Evolutionary conservation across 2,329 filamentous ascomycete genomes (phyloP).

Genomic region (Fusarium hostae): DNA sequence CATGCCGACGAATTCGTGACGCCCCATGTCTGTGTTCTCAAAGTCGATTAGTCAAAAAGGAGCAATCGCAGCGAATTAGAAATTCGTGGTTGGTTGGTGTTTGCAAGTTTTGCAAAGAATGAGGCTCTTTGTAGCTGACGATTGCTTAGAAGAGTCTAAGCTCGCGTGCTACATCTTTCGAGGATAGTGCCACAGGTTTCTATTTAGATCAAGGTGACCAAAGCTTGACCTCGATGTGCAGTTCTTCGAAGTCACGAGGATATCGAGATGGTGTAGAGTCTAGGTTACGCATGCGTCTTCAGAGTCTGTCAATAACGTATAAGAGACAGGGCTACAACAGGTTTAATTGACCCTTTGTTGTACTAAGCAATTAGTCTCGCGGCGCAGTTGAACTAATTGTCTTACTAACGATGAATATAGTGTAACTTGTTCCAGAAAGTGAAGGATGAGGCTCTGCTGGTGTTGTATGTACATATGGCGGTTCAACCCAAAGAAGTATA

Average conservation of each 20-base stretch:
- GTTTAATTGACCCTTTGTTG: not conserved
- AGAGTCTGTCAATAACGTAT: not conserved
- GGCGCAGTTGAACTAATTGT: not conserved
- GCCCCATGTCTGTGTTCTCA: slow-evolving; percentile 6
- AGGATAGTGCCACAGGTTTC: not conserved
- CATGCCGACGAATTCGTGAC: not conserved
- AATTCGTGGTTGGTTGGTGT: not conserved
- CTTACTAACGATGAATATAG: not conserved
- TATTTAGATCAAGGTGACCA: not conserved
- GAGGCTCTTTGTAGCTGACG: slow-evolving; percentile 10
- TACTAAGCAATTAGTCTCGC: not conserved
- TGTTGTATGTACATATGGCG: not conserved
- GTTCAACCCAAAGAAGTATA: not conserved
- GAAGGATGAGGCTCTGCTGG: slow-evolving; percentile 1
- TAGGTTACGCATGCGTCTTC: not conserved
- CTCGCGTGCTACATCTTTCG: not conserved
- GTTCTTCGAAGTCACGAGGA: slow-evolving; percentile 1
- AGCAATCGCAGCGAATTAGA: not conserved
- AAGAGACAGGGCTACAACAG: not conserved
- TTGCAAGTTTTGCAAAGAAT: not conserved
- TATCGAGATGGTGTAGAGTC: slow-evolving; percentile 7
- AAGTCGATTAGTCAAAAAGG: not conserved
- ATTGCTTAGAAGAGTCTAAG: not conserved
- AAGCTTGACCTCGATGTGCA: not conserved
- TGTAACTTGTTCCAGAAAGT: not conserved